These are phyloP conservation scores for Pterothamnion heteromorphum DNA, from an alignment of 31 red algal species.

Conservation along the genomic window DNA sequence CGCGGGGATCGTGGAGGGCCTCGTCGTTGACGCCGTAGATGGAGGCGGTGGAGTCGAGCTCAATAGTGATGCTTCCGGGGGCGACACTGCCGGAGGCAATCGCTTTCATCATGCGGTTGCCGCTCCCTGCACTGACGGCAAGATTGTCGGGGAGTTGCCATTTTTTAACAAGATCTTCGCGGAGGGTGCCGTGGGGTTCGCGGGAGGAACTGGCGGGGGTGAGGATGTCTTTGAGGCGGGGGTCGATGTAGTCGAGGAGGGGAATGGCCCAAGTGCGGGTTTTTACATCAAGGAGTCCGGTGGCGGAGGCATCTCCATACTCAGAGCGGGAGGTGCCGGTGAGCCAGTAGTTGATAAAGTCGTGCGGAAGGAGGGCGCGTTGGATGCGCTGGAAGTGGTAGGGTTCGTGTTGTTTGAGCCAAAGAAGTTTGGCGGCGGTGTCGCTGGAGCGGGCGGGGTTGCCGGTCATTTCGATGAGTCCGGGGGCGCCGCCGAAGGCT, in stretches of 20 bases:
- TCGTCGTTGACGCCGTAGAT: neutral
- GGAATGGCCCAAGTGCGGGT: neutral
- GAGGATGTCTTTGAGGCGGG: neutral
- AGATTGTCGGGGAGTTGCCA: neutral
- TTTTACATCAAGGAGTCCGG: neutral
- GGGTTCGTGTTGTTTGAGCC: neutral
- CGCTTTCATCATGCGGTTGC: constrained; percentile 34
- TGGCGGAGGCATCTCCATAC: constrained; percentile 31
- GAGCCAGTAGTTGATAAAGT: constrained; percentile 25
- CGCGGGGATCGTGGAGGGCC: neutral
- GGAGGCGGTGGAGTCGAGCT: neutral
- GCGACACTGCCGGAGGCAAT: neutral
- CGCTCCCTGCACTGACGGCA: neutral
- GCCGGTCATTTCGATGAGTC: neutral
- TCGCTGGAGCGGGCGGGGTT: neutral
- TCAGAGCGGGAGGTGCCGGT: neutral
- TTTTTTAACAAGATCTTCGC: neutral
- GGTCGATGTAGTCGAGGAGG: neutral
- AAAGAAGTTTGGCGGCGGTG: neutral
- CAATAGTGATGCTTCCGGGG: neutral
- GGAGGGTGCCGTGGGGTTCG: neutral
- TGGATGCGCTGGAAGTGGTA: neutral
- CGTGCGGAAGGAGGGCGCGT: constrained; percentile 4
- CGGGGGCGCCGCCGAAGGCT: neutral
- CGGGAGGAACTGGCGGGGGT: neutral